These are phyloP conservation scores for Stentor roeselii DNA, from an alignment of 73 alveolate species.

Conservation along the genomic window DNA sequence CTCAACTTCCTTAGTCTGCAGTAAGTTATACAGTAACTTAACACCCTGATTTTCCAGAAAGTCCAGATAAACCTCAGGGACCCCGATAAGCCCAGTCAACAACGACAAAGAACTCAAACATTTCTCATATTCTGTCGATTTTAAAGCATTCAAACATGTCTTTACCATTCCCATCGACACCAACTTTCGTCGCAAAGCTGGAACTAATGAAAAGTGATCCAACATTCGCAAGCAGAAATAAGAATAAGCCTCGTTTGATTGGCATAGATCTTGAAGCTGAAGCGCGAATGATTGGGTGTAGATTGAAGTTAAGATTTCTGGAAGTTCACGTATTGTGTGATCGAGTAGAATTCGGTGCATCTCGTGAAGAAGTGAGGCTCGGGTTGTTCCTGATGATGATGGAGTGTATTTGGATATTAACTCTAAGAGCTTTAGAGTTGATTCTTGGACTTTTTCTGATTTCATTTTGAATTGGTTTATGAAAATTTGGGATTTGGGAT, in stretches of 20 bases:
- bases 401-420: not conserved
- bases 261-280: not conserved
- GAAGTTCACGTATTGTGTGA: not conserved
- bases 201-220: not conserved
- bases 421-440: not conserved
- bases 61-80: not conserved
- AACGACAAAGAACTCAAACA: not conserved
- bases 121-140: not conserved
- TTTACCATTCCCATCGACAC: constrained; percentile 7
- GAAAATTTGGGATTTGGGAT: too few relatives aligned
- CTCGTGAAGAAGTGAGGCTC: not conserved
- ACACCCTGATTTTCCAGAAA: constrained; percentile 12
- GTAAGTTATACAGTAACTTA: not conserved
- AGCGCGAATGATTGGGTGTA: not conserved
- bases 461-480: not conserved
- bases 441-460: not conserved
- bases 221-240: not conserved
- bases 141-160: not conserved
- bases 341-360: not conserved
- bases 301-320: not conserved
- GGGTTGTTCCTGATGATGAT: not conserved
- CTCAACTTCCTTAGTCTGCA: constrained; percentile 13
- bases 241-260: not conserved
- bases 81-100: not conserved
- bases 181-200: not conserved